Percentiles rank a stretch among this genome's conserved stretches.
phyloP scores from a whole-genome alignment of 805 yeast genomes.

The Vanderwaltozyma tropicalis region DNA sequence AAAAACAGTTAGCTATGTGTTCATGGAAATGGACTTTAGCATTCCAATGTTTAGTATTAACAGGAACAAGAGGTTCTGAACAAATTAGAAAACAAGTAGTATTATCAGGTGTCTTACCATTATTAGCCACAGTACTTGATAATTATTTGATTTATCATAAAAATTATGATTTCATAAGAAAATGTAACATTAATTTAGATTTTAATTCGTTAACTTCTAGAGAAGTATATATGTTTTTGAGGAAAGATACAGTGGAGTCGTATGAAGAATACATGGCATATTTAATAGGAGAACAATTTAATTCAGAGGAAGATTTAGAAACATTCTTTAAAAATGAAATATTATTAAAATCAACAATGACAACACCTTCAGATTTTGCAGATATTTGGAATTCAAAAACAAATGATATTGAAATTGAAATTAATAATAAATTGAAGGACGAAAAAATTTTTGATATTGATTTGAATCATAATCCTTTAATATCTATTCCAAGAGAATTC shows the following conservation, averaged over 20 bases:
- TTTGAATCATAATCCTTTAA: slow-evolving; percentile 14
- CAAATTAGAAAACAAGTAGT: slow-evolving; percentile 75
- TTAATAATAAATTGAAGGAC: not conserved
- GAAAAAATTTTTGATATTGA: slow-evolving; percentile 9
- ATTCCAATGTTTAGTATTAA: slow-evolving; percentile 80
- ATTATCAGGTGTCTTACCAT: slow-evolving; percentile 83
- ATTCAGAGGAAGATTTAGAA: slow-evolving; percentile 4
- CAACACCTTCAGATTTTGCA: slow-evolving; percentile 18
- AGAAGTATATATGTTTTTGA: slow-evolving; percentile 9
- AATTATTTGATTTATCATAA: slow-evolving; percentile 48
- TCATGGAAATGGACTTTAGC: slow-evolving; percentile 98
- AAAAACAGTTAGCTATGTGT: slow-evolving; percentile 39
- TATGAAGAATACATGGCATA: slow-evolving; percentile 7
- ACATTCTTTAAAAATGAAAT: slow-evolving; percentile 6
- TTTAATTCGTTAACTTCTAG: slow-evolving; percentile 11
- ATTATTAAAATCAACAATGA: slow-evolving; percentile 7
- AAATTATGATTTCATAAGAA: slow-evolving; percentile 25
- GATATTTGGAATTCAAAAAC: slow-evolving; percentile 13
- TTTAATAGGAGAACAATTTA: slow-evolving; percentile 2
- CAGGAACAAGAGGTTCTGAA: slow-evolving; percentile 92
- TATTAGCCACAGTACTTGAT: slow-evolving; percentile 84
- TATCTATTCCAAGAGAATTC: slow-evolving; percentile 42
- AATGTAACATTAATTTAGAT: slow-evolving; percentile 8
- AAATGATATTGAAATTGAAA: too few relatives aligned
- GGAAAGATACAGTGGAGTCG: slow-evolving; percentile 12